These are phyloP conservation scores for barrel medic (Medicago truncatula) DNA, from an alignment of 306 rosid species.

Conservation along the genomic window MtrunA17r5.0-ANR NC_053042.1:33340001-33340500, in stretches of 20 bases:
- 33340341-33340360: constrained; percentile 45
- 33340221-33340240: constrained; percentile 28
- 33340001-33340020: not conserved
- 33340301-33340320: constrained; percentile 48
- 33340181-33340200: constrained; percentile 28
- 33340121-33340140: constrained; percentile 52
- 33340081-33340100: constrained; percentile 41
- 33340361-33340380: constrained; percentile 38
- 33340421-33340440: not conserved
- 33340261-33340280: constrained; percentile 35
- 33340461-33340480: not conserved
- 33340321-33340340: constrained; percentile 45
- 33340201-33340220: constrained; percentile 14
- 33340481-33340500: too few species aligned
- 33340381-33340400: constrained; percentile 46
- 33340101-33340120: constrained; percentile 37
- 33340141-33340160: constrained; percentile 55
- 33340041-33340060: constrained; percentile 45
- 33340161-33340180: constrained; percentile 42
- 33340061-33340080: constrained; percentile 62
- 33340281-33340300: constrained; percentile 49
- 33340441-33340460: not conserved
- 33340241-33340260: constrained; percentile 22
- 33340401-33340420: constrained; percentile 61
- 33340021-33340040: not conserved